A percentile compares a stretch with the other conserved stretches of the same genome.
Conservation (phyloP, 139 green algal genomes). For the Edaphochlamys debaryana region DNA sequence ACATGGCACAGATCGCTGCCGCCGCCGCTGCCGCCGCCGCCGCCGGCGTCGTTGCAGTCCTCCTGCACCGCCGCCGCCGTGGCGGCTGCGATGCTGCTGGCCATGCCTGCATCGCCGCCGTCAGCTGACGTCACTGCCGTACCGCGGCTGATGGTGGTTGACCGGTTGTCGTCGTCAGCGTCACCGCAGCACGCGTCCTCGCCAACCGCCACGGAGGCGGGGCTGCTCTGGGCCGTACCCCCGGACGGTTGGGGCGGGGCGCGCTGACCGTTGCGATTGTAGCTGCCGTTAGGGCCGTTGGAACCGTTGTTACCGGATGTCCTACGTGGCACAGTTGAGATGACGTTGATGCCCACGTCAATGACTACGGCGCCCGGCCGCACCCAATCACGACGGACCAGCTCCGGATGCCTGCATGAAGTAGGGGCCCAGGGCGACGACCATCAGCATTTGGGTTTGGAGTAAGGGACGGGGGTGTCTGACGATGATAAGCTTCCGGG, state of each 20-base stretch:
- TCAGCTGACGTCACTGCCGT: background rate
- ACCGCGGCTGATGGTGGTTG: background rate
- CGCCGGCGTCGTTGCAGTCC: no score
- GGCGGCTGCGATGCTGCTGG: background rate
- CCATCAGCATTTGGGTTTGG: no score
- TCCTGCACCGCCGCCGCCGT: background rate
- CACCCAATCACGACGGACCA: slow-evolving; percentile 91
- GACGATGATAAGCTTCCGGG: no score
- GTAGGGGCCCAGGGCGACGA: no score
- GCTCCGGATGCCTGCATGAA: slow-evolving; percentile 69
- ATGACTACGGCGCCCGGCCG: slow-evolving; percentile 93
- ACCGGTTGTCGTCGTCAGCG: slow-evolving; percentile 25
- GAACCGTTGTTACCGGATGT: background rate
- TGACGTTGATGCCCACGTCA: slow-evolving; percentile 96
- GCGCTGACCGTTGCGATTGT: background rate
- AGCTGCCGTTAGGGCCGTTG: background rate
- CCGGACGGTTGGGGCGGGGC: background rate
- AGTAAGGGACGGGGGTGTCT: no score
- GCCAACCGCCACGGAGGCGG: no score
- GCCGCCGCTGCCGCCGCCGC: background rate
- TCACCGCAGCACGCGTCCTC: no score
- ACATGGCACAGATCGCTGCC: background rate
- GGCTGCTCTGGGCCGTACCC: no score
- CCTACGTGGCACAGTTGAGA: slow-evolving; percentile 42
- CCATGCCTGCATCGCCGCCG: background rate